Conservation (phyloP, 2,329 filamentous ascomycete species). For the Nothopassalora personata region DNA sequence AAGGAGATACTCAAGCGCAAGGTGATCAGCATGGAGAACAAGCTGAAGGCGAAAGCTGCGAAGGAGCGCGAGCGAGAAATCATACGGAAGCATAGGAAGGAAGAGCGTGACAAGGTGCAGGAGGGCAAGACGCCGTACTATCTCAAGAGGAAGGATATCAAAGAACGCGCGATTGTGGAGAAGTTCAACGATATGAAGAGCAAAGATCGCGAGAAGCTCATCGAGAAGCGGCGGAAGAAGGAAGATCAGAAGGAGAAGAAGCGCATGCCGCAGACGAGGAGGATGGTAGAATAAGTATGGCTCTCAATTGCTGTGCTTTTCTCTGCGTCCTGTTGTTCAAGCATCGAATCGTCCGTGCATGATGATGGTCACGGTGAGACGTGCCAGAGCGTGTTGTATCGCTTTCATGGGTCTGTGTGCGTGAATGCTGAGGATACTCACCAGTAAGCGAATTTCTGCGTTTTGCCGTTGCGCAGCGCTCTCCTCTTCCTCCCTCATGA, state of each 20-base stretch:
- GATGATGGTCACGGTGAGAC: too few species aligned
- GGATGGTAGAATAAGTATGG: conserved; percentile 17
- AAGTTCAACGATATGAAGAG: conserved; percentile 79
- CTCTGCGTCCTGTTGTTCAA: not conserved
- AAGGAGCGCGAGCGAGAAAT: conserved; percentile 67
- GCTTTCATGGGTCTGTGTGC: too few species aligned
- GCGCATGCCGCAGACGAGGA: conserved; percentile 43
- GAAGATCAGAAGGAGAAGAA: conserved; percentile 76
- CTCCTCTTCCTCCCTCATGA: not conserved
- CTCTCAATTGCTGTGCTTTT: not conserved
- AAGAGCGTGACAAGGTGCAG: conserved; percentile 77
- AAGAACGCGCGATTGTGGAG: conserved; percentile 75
- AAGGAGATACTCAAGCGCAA: conserved; percentile 67
- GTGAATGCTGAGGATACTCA: not conserved
- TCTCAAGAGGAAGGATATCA: conserved; percentile 83
- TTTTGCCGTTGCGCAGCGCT: not conserved
- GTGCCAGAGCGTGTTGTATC: too few species aligned
- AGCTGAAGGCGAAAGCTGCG: conserved; percentile 62
- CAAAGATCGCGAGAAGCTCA: conserved; percentile 74
- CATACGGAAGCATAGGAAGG: conserved; percentile 66
- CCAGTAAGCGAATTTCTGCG: not conserved
- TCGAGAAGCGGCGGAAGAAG: conserved; percentile 89
- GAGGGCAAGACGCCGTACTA: conserved; percentile 92
- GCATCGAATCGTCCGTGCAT: too few species aligned
- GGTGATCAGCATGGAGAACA: conserved; percentile 73